phyloP scores from a whole-genome alignment of 108 stramenopile genomes.

The Nannochloropsis oceanica region DNA sequence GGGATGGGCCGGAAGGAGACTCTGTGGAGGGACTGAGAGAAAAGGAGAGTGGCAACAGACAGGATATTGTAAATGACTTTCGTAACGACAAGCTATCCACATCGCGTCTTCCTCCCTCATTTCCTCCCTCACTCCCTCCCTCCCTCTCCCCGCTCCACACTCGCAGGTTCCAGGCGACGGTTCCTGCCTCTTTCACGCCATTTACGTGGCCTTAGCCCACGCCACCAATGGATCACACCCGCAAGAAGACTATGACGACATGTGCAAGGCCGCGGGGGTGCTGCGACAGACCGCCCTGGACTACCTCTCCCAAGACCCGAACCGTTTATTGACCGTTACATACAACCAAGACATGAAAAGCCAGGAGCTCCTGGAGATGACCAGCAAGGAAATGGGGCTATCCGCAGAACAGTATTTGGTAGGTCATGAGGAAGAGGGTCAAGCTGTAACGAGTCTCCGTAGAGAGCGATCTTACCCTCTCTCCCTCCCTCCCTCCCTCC shows the following conservation, averaged over 20 bases:
- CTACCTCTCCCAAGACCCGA: conserved; percentile 21
- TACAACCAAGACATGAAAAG: neutral
- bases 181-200: conserved; percentile 39
- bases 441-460: neutral
- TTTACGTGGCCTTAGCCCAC: conserved; percentile 26
- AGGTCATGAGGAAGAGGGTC: neutral
- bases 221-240: conserved; percentile 30
- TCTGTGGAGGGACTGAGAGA: neutral
- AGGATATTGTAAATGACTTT: neutral
- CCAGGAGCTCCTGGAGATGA: neutral
- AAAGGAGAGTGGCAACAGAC: neutral
- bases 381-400: neutral
- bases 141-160: too few relatives aligned
- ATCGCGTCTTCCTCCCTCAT: neutral
- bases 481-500: too few relatives aligned
- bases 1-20: neutral
- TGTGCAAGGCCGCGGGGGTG: conserved; percentile 24
- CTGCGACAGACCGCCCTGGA: conserved; percentile 20
- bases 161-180: conserved; percentile 40
- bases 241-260: conserved; percentile 17
- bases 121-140: neutral
- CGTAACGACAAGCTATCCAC: neutral
- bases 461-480: neutral
- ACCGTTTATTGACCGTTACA: neutral
- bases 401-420: neutral